Evolutionary conservation across 2,329 filamentous ascomycete species (phyloP), one percentile per base, ranked within the genome.

Genomic region (Talaromyces sp.): DNA sequence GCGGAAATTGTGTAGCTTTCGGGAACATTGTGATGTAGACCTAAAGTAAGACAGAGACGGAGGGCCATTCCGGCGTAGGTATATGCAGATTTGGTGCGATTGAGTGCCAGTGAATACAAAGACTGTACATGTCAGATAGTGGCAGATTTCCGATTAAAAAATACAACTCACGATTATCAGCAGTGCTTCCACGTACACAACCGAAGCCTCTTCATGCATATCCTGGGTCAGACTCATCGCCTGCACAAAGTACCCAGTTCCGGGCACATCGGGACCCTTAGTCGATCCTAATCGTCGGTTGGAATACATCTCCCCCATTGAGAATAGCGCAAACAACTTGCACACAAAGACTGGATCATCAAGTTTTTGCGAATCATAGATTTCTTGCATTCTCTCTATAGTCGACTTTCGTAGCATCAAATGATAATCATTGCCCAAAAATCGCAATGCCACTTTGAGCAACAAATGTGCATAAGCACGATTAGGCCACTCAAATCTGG

Each of bases 231-330:
- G 37, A 24, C 66, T 66, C 64, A 67, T 67, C 22, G 66, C 64
- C 31, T 67, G 66, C 33, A 66, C 54, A 60, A 67, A 67, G 41
- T 63, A 67, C 3, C 56, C 66, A n/a, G 66, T 66, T 11, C 66
- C 66, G 33, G 66, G 66, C 43, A 67, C 62, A 47, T 66, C 64
- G 3, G 66, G 43, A 0, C 41, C 60, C 19, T 63, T 67, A 8
- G 63, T 60, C n/a, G 66, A 63, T 24, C 62, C 49, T 35, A 65
- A n/a, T 19, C 63, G 60, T 22, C 66, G 60, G 45, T 67, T 66
- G 13, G 68, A 52, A 63, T 69, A 68, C 62, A 69, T 59, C 64
- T 69, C 67, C 31, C 67, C 67, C 62, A 69, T 67, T 13, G 67
- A 67, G 41, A 69, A 66, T 14, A 68, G 58, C n/a, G 66, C 67